A percentile compares a stretch with the other conserved stretches of the same genome.
These are phyloP conservation scores for Tetrapisispora namnaoensis DNA, from an alignment of 805 yeast genomes.

Conservation along the genomic window DNA sequence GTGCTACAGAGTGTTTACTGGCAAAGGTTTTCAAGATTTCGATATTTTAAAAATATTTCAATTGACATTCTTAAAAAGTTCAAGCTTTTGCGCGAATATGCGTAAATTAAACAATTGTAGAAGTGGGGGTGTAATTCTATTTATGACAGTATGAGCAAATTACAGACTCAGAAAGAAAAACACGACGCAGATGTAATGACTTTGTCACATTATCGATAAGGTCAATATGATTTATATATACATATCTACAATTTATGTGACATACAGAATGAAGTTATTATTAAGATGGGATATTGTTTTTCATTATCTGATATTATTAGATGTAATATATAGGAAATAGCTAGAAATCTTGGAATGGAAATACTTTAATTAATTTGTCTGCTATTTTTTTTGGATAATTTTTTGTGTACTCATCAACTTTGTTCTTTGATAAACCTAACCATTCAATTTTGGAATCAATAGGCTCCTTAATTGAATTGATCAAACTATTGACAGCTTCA, in stretches of 20 bases:
- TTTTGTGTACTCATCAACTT: slow-evolving; percentile 4
- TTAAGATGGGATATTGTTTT: too few species aligned
- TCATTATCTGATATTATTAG: too few species aligned
- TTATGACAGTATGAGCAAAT: neutral
- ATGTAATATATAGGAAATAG: neutral
- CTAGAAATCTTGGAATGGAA: neutral
- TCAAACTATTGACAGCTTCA: neutral
- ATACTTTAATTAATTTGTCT: neutral
- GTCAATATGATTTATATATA: too few species aligned
- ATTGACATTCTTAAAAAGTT: too few species aligned
- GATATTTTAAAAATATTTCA: too few species aligned
- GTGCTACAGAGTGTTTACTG: neutral
- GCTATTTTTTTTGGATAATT: neutral
- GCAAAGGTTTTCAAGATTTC: too few species aligned
- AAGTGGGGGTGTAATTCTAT: too few species aligned
- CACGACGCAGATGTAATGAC: neutral
- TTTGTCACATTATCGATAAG: too few species aligned
- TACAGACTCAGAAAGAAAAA: neutral
- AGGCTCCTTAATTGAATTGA: slow-evolving; percentile 5
- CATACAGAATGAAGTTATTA: too few species aligned
- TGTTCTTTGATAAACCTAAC: slow-evolving; percentile 7
- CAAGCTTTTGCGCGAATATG: too few species aligned
- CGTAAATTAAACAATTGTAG: neutral
- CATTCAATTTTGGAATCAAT: slow-evolving; percentile 6
- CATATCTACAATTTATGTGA: too few species aligned